Conservation (phyloP, 192 early-diverging fungal genomes). For the Phlyctochytrium planicorne region DNA sequence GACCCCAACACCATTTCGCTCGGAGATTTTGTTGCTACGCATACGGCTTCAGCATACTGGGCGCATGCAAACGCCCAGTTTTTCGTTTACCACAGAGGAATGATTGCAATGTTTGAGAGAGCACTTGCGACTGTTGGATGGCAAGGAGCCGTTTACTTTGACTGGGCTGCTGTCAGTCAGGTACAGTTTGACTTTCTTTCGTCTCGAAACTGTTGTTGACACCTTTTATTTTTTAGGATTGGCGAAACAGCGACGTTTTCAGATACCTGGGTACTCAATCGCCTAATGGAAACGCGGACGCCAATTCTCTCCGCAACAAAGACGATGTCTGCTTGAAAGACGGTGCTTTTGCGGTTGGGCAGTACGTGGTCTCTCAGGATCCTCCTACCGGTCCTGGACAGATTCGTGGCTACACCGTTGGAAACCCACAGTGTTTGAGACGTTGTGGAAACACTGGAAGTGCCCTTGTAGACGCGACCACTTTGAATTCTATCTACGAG, state of each 20-base stretch:
- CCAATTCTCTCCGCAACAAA: no score
- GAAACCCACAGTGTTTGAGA: constrained; percentile 8
- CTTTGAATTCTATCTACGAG: constrained; percentile 5
- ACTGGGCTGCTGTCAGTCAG: constrained; percentile 1
- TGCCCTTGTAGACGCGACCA: constrained; percentile 5
- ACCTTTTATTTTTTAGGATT: background rate
- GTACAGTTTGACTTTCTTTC: no score
- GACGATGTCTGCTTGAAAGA: constrained; percentile 3
- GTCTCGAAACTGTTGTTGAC: no score
- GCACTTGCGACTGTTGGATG: constrained; percentile 1
- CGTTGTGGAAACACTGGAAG: constrained; percentile 12
- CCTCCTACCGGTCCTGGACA: background rate
- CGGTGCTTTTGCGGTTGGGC: background rate
- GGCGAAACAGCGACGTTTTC: constrained; percentile 8
- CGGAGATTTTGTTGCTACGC: constrained; percentile 11
- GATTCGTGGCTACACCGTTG: background rate
- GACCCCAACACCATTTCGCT: constrained; percentile 4
- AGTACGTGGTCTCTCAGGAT: background rate
- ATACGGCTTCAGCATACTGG: constrained; percentile 1
- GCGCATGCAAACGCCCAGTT: constrained; percentile 25
- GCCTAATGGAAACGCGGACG: no score
- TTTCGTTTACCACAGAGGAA: constrained; percentile 20
- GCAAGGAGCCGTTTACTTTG: constrained; percentile 1
- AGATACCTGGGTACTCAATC: constrained; percentile 7
- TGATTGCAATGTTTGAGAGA: constrained; percentile 9